Base-by-base conservation (phyloP, 2,329 filamentous ascomycete genomes). In the Phialophora chinensis region DNA sequence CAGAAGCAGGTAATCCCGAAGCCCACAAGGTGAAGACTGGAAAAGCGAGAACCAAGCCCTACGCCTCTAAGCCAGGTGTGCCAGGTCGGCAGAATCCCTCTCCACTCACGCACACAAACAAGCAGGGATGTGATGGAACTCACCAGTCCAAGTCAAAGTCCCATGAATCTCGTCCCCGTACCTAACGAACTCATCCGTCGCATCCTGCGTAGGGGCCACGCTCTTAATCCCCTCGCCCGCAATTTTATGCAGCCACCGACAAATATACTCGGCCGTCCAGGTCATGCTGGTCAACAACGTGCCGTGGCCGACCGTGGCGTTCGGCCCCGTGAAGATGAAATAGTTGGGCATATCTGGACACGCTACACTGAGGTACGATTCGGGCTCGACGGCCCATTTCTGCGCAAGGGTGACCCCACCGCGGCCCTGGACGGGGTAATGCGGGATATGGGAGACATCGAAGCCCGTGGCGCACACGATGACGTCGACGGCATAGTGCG, bases 401-500 rank as follows among this genome's bases (percentile, higher is more conserved):
- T 75, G 67, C 2, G 64, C 70, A 11, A 79, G 64, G 25, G 69
- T 71, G n/a, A 71, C 67, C 3, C 73, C 75, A 42, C 74, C 60
- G 0, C 71, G 67, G 3, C 81, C 75, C 17, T 76, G 72, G 14
- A 80, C 69, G 0, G 74, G 73, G 60, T 76, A 80, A 5, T 72
- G 74, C 0, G 78, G 79, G 7, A 72, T 65, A 44, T 77, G 75
- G 17, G 75, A 77, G 55, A 78, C 76, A 62, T 80, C 76, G 62
- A 80, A 81, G 0, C 79, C 79, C 6, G 79, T 81, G 6, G 79
- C 79, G 66, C 79, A 81, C 58, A 80, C 62, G 50, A 77, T 74
- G 1, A 76, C 53, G 44, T 77, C 75, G 33, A 75, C 69, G 42
- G 75, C 68, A 20, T 72, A 68, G 2, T 63, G 65, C 4, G 71